Evolutionary conservation across 2,329 filamentous ascomycete species (phyloP), one percentile per base, ranked within the genome.

Genomic region (Pseudogymnoascus sp.): DNA sequence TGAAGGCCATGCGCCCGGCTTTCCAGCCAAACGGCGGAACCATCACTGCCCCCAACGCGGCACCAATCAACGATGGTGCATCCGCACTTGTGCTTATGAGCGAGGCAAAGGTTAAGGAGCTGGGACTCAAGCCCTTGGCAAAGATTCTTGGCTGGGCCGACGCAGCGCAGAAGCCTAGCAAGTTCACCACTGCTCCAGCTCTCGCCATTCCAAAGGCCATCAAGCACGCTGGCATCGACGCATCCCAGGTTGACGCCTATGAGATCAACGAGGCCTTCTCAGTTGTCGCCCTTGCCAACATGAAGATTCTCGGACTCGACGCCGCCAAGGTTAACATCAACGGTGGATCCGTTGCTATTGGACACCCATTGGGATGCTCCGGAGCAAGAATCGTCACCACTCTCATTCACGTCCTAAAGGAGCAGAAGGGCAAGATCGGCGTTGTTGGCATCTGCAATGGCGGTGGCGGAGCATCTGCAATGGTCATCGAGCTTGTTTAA

Each of bases 191-290:
- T 59, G 89, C 94, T 7, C 94, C 94, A 8, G 85, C 94, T 18
- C 84, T 97, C 63, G 94, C 94, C 68, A 95, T 99, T 71, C 94
- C 94, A 75, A 99, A 97, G 83, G 94, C 94, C 64, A 85, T 99
- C 73, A 92, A 93, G 83, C 93, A 99, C 78, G 94, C 94, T 66
- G 90, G 90, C 66, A 79, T 99, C 66, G 84, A 85, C 63, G 83
- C 87, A 69, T 85, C 88, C 67, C 82, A 90, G 65, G 83, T 99
- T 64, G 93, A 97, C 73, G 94, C 86, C 70, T 99, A 94, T 77
- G 94, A 99, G 82, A 97, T 99, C 82, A 99, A 99, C 82, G 94
- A 99, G 82, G 94, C 94, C 44, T 99, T 99, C 82, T 94, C 90
- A 67, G 94, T 96, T 60, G 94, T 99, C 67, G 91, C 94, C 40